These are phyloP conservation scores for Aspergillaceae sp. DNA, from an alignment of 2,329 filamentous ascomycete genomes.

Conservation along the genomic window DNA sequence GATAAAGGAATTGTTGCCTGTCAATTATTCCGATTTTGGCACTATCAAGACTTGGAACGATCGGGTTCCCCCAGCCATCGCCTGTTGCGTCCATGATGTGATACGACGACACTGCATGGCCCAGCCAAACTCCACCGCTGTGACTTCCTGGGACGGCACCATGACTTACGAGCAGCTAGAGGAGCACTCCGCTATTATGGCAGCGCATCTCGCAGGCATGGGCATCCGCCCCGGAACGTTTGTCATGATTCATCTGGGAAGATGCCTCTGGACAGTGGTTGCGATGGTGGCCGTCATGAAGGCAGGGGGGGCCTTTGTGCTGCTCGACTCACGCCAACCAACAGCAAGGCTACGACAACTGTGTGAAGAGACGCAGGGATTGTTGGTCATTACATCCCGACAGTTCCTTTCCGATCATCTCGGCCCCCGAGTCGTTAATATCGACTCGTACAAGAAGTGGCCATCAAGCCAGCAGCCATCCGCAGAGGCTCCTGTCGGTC, in stretches of 20 bases:
- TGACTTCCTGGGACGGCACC: slow-evolving; percentile 6
- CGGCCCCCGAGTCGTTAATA: background rate
- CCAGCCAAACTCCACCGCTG: slow-evolving; percentile 1
- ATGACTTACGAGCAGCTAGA: slow-evolving; percentile 6
- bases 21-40: too few relatives aligned
- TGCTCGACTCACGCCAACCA: slow-evolving; percentile 5
- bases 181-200: slow-evolving; percentile 17
- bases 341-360: slow-evolving; percentile 7
- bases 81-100: too few relatives aligned
- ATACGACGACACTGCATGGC: too few relatives aligned
- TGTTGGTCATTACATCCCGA: slow-evolving; percentile 6
- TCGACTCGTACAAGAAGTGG: background rate
- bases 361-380: slow-evolving; percentile 3
- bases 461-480: background rate
- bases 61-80: too few relatives aligned
- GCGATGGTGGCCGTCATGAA: slow-evolving; percentile 6
- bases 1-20: too few relatives aligned
- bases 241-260: slow-evolving; percentile 6
- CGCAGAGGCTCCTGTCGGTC: background rate
- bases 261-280: slow-evolving; percentile 5
- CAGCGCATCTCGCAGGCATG: slow-evolving; percentile 17
- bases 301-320: slow-evolving; percentile 4
- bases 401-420: background rate
- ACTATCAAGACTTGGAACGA: too few relatives aligned
- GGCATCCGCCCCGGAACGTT: slow-evolving; percentile 13